Conservation (phyloP, 768 basidiomycete genomes). For the Russula griseocarnosa region DNA sequence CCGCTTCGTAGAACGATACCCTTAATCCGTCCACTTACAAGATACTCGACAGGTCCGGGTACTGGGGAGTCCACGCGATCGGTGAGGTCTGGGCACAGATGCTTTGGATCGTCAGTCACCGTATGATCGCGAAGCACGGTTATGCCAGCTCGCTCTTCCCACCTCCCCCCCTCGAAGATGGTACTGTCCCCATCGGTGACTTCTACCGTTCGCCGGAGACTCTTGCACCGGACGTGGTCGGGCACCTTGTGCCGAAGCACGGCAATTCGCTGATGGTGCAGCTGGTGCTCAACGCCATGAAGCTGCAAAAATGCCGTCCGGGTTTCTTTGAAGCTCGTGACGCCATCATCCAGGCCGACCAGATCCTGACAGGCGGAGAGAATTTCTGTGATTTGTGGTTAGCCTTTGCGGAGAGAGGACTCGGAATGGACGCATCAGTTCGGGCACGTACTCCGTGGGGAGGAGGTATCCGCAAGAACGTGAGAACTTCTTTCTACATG, state of each 20-base stretch:
- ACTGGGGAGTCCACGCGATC: slow-evolving; percentile 90
- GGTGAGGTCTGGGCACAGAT: slow-evolving; percentile 96
- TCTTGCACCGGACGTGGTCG: slow-evolving; percentile 42
- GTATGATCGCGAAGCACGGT: slow-evolving; percentile 76
- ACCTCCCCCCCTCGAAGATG: slow-evolving; percentile 60
- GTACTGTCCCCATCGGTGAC: slow-evolving; percentile 60
- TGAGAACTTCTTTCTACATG: slow-evolving; percentile 29
- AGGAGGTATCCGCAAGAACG: slow-evolving; percentile 77
- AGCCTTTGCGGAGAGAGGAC: slow-evolving; percentile 76
- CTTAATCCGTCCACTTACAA: slow-evolving; percentile 92
- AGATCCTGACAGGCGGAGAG: slow-evolving; percentile 86
- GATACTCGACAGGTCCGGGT: slow-evolving; percentile 89
- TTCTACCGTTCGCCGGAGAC: slow-evolving; percentile 58
- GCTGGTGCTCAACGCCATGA: slow-evolving; percentile 89
- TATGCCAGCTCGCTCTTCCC: slow-evolving; percentile 79
- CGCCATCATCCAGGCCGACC: slow-evolving; percentile 88
- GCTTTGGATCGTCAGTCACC: slow-evolving; percentile 74
- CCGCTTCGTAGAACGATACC: slow-evolving; percentile 43
- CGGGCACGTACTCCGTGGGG: slow-evolving; percentile 86
- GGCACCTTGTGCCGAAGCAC: slow-evolving; percentile 76
- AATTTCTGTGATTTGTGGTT: slow-evolving; percentile 87
- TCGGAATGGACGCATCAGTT: slow-evolving; percentile 74
- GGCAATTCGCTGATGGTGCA: slow-evolving; percentile 85
- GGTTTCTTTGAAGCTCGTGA: slow-evolving; percentile 86
- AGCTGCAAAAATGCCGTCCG: slow-evolving; percentile 89